Evolutionary conservation across 352 stramenopile genomes (phyloP).

Genomic region (Globisporangium splendens): DNA sequence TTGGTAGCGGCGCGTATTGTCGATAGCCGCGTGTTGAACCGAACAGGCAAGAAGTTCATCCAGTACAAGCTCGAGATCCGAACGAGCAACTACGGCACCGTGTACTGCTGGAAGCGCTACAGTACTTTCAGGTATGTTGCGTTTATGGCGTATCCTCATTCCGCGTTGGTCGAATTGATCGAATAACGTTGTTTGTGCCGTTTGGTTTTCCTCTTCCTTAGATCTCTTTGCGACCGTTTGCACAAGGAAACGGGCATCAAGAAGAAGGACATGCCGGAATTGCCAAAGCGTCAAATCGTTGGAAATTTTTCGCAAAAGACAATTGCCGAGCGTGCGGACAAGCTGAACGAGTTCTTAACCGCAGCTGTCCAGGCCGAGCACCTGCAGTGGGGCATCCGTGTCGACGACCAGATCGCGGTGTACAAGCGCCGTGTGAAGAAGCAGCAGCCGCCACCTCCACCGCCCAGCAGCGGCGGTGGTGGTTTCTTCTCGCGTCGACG

Average conservation of each 20-base stretch:
- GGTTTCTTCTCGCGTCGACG: conserved; percentile 68
- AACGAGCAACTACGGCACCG: conserved; percentile 85
- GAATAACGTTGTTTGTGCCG: conserved; percentile 1
- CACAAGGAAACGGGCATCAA: conserved; percentile 84
- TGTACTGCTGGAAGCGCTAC: conserved; percentile 89
- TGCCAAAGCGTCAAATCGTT: conserved; percentile 79
- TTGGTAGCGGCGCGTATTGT: conserved; percentile 80
- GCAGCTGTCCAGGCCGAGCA: conserved; percentile 76
- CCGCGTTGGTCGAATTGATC: neutral
- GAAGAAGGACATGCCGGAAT: conserved; percentile 77
- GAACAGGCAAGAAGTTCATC: conserved; percentile 85
- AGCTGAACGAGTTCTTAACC: conserved; percentile 81
- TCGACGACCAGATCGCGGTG: conserved; percentile 85
- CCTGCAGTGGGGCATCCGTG: conserved; percentile 84
- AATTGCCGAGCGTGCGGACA: conserved; percentile 80
- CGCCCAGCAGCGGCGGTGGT: neutral
- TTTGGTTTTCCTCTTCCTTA: conserved; percentile 12
- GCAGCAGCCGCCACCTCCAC: conserved; percentile 23
- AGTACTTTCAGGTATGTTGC: conserved; percentile 75
- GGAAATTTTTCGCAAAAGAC: conserved; percentile 83
- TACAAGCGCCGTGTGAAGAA: conserved; percentile 88
- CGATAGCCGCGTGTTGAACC: conserved; percentile 81
- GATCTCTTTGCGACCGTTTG: conserved; percentile 78
- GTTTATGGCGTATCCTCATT: neutral
- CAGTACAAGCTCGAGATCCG: conserved; percentile 89